Percentiles rank a stretch among this genome's conserved stretches.
Evolutionary conservation across 805 yeast genomes (phyloP).

Genomic region (Metschnikowia cubensis): DNA sequence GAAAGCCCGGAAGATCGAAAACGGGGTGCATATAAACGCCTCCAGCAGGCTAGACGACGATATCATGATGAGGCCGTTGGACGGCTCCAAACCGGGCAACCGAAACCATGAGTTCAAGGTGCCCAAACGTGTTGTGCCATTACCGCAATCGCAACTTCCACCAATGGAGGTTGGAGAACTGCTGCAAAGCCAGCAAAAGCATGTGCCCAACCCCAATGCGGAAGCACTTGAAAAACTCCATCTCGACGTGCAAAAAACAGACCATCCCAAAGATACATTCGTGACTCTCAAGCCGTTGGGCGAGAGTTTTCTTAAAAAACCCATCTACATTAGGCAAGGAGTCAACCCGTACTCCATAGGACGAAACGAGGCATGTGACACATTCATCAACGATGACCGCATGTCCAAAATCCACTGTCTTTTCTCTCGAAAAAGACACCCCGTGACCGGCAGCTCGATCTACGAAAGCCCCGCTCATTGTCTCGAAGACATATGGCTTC

Average conservation of each 20-base stretch:
- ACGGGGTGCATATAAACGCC: slow-evolving; percentile 32
- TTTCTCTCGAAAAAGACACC: slow-evolving; percentile 59
- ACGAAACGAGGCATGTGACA: slow-evolving; percentile 59
- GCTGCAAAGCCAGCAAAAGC: background rate
- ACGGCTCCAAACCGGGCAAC: slow-evolving; percentile 18
- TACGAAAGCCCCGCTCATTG: slow-evolving; percentile 72
- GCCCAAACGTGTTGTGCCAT: slow-evolving; percentile 41
- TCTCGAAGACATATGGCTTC: slow-evolving; percentile 71
- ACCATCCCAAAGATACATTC: slow-evolving; percentile 57
- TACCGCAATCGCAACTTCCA: slow-evolving; percentile 35
- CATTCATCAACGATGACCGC: slow-evolving; percentile 63
- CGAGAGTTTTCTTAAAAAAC: slow-evolving; percentile 42
- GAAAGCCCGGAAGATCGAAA: slow-evolving; percentile 46
- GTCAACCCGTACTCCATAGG: slow-evolving; percentile 70
- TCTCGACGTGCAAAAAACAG: too few species aligned
- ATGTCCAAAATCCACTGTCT: slow-evolving; percentile 84
- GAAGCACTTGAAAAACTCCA: too few species aligned
- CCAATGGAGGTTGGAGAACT: background rate
- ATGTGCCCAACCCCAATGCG: background rate
- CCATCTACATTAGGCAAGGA: slow-evolving; percentile 63
- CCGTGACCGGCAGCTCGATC: slow-evolving; percentile 45
- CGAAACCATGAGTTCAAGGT: slow-evolving; percentile 36
- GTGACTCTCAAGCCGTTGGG: slow-evolving; percentile 53
- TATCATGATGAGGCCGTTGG: slow-evolving; percentile 41
- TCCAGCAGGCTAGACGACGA: slow-evolving; percentile 41